Base-by-base conservation (phyloP, 2,329 filamentous ascomycete genomes). In the Colletotrichum sp. region DNA sequence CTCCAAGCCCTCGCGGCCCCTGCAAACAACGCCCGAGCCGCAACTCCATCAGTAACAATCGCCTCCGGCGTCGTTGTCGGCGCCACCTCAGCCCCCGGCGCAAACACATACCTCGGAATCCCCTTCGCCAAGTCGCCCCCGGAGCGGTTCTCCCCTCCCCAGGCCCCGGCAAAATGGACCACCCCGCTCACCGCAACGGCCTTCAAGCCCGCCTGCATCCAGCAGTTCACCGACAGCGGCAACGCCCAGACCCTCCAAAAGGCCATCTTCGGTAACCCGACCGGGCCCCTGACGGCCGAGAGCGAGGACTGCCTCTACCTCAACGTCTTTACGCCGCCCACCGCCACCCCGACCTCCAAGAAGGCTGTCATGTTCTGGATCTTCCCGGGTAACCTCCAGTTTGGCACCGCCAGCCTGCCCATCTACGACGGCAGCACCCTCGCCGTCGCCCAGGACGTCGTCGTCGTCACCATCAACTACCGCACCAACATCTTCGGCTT, bases 221-320 rank as follows among this genome's bases (percentile, higher is more conserved):
- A 76, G 29, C 74, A 76, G 8, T 76, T 76, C 13, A 6, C 70
- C 6, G 13, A 69, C 19, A 34, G 29, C 7, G 74, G 74, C 6
- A 61, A 30, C 3, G 27, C 74, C 25, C 64, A 69, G 13, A 25
- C 19, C 12, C 25, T 69, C 22, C 70, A 73, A 2, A 76, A 74
- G 64, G 29, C 49, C 22, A 61, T 61, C 29, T 76, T 76, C 16
- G 74, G 74, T 19, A 76, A 76, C 12, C 74, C 74, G 6, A 64
- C 70, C 15, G 74, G 74, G 3, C 19, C 64, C 36, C 59, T 76
- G 5, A 27, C 72, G 15, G 79, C 78, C 1, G 81, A 80, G 44
- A 82, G 82, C 29, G 84, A 85, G 57, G 82, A 85, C 52, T 85
- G 84, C 27, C 67, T 85, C 29, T 84, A 82, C 32, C 76, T 85